Base-by-base conservation (phyloP, 1,284 basidiomycete species). In the Anthracocystis setariae region DNA sequence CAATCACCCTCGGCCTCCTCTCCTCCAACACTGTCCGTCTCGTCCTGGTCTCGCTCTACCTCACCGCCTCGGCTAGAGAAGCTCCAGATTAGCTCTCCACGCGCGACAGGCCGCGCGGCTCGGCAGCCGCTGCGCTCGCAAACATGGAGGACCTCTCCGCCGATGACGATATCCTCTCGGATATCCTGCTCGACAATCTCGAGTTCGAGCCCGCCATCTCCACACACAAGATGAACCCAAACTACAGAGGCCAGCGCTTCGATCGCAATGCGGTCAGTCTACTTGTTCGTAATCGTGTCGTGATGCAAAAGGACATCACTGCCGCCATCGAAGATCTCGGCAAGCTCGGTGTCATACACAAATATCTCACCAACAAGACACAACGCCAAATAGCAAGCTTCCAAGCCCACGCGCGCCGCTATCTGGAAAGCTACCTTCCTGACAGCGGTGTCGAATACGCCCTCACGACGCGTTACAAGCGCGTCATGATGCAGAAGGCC, bases 191-290 rank as follows among this genome's bases (percentile, higher is more conserved):
- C 53, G 81, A 82, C 50, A 74, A 77, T 27, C 75, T 82, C 59
- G 81, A 82, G 58, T 82, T 79, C 56, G 79, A 80, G 50, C 79
- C 79, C 8, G 69, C 76, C 40, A 77, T 82, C 62, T 73, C 78
- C 8, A 82, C 81, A 17, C 79, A 82, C 73, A 82, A 82, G 70
- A 82, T 82, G 80, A 82, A 81, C 46, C 78, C 80, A 15, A 50
- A 67, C 10, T 81, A 81, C 49, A 65, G 80, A 20, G 70, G 76
- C 0, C 76, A 74, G 35, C 77, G 81, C 20, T 82, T 79, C 46
- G 76, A 80, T 44, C 72, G 79, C 20, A 65, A 67, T 21, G 57
- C 64, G 8, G 73, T 82, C 47, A 70, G 69, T 29, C 55, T 70
- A 33, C 65, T 82, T 33, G 74, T 82, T 33, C 43, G 77, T 20